Conservation (phyloP, 768 basidiomycete species). For the Leccinellum albellum region DNA sequence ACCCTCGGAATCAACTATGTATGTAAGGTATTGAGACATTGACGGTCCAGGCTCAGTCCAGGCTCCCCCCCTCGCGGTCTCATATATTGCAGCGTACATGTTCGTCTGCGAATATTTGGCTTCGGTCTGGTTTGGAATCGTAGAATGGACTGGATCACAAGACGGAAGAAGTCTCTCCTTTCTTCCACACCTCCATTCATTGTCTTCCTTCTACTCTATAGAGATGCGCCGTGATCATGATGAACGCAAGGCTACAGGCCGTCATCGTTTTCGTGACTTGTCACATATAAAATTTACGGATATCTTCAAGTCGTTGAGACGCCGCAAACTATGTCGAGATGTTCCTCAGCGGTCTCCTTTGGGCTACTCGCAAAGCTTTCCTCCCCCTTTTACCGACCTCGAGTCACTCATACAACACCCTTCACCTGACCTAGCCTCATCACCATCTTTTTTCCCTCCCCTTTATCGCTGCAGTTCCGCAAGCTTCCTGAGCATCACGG, state of each 20-base stretch:
- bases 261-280: slow-evolving; percentile 16
- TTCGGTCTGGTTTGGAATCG: slow-evolving; percentile 16
- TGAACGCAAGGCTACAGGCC: slow-evolving; percentile 6
- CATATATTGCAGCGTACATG: neutral
- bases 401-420: slow-evolving; percentile 4
- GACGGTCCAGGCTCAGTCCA: neutral
- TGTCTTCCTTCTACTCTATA: slow-evolving; percentile 7
- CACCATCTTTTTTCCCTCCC: neutral
- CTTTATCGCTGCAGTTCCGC: slow-evolving; percentile 1
- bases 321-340: slow-evolving; percentile 5
- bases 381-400: slow-evolving; percentile 3
- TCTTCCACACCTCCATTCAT: neutral
- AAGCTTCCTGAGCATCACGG: slow-evolving; percentile 7
- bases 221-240: slow-evolving; percentile 4
- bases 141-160: neutral
- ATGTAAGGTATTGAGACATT: neutral
- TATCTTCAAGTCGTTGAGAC: slow-evolving; percentile 22
- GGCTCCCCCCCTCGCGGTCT: neutral
- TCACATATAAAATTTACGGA: slow-evolving; percentile 17
- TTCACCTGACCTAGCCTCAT: neutral
- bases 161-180: neutral
- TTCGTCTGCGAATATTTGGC: neutral
- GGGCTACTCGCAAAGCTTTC: slow-evolving; percentile 1
- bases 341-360: slow-evolving; percentile 4
- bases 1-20: neutral